Conservation (phyloP, 257 asterid species). For the Jaltomata sinuosa region DNA sequence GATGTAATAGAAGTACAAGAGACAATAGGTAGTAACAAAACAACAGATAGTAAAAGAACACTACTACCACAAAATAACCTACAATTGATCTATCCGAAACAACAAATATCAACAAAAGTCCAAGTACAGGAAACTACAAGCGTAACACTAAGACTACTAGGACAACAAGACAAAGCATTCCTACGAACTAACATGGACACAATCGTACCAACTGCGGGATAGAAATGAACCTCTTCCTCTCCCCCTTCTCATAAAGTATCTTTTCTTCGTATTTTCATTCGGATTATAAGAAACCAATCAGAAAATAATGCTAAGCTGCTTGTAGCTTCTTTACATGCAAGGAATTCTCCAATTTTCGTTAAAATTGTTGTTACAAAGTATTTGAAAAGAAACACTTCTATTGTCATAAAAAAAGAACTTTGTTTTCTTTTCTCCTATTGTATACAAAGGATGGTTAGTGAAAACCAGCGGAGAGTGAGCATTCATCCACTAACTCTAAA, state of each 20-base stretch:
- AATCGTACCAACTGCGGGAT: too few relatives aligned
- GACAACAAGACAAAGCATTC: too few relatives aligned
- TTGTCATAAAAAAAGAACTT: neutral
- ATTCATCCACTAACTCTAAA: constrained; percentile 2
- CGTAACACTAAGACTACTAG: too few relatives aligned
- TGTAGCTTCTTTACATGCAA: neutral
- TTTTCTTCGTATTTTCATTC: neutral
- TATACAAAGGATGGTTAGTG: neutral
- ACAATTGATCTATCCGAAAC: too few relatives aligned
- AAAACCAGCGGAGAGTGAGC: neutral
- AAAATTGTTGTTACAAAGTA: neutral
- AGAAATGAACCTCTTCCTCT: neutral
- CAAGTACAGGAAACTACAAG: too few relatives aligned
- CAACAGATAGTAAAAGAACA: too few relatives aligned
- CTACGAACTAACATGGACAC: too few relatives aligned
- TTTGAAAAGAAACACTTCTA: neutral
- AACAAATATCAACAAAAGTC: too few relatives aligned
- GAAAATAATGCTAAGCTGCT: neutral
- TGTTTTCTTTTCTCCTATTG: constrained; percentile 2
- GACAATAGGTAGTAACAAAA: too few relatives aligned
- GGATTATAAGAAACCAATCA: neutral
- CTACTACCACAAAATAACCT: too few relatives aligned
- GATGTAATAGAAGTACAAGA: too few relatives aligned
- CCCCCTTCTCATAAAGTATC: neutral
- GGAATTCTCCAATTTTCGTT: neutral